Percentiles rank a stretch among this genome's conserved stretches.
These are phyloP conservation scores for Agapanthus africanus DNA, from an alignment of 106 monocot genomes.

Conservation along the genomic window DNA sequence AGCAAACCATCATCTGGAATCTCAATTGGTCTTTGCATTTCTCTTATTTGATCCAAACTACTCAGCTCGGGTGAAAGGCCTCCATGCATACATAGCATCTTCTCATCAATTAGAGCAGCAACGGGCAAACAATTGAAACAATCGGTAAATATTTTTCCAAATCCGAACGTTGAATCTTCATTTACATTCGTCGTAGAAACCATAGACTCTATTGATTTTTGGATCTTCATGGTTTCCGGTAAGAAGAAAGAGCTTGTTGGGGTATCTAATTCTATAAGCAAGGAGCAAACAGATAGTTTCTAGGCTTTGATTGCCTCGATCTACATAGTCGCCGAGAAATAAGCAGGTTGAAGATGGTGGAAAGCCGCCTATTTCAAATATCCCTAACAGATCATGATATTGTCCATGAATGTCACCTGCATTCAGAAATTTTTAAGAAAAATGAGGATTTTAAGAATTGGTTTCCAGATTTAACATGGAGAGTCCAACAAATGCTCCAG, in stretches of 20 bases:
- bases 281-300: constrained; percentile 41
- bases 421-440: too few relatives aligned
- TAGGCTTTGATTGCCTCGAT: constrained; percentile 36
- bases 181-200: constrained; percentile 45
- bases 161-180: constrained; percentile 34
- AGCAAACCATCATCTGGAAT: constrained; percentile 38
- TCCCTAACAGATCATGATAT: constrained; percentile 27
- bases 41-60: constrained; percentile 30
- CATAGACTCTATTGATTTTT: constrained; percentile 33
- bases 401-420: constrained; percentile 40
- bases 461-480: too few relatives aligned
- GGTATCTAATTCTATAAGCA: constrained; percentile 39
- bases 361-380: constrained; percentile 34
- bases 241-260: constrained; percentile 27
- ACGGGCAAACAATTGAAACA: constrained; percentile 41
- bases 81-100: constrained; percentile 45
- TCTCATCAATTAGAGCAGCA: constrained; percentile 32
- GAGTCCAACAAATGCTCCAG: too few relatives aligned
- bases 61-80: constrained; percentile 34
- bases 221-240: constrained; percentile 45
- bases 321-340: constrained; percentile 43
- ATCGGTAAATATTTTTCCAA: constrained; percentile 36
- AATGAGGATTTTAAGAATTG: too few relatives aligned
- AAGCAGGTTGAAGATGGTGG: constrained; percentile 33
- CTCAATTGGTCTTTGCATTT: constrained; percentile 25